phyloP scores from a whole-genome alignment of 208 protist species.

The Crithidia acanthocephali region DNA sequence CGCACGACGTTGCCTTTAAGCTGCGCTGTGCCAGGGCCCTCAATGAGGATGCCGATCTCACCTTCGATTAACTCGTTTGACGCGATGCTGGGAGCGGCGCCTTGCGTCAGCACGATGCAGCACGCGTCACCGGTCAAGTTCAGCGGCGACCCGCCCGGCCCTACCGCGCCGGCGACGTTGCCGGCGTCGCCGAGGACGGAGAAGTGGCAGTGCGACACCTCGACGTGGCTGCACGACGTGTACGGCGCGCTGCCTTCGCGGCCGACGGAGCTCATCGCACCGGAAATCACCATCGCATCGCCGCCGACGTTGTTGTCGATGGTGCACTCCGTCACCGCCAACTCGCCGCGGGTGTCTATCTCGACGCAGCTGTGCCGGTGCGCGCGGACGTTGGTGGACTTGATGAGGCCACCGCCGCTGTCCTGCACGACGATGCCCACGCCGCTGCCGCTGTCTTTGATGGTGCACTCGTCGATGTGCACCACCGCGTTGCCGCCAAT shows the following conservation, averaged over 20 bases:
- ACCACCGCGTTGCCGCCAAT: slow-evolving; percentile 56
- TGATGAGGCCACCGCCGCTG: slow-evolving; percentile 52
- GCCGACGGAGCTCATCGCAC: slow-evolving; percentile 35
- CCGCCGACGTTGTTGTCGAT: slow-evolving; percentile 65
- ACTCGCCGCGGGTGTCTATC: slow-evolving; percentile 78
- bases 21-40: slow-evolving; percentile 59
- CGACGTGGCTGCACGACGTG: slow-evolving; percentile 56
- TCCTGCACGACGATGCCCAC: slow-evolving; percentile 74
- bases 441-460: slow-evolving; percentile 74
- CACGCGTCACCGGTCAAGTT: slow-evolving; percentile 38
- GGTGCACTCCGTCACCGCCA: slow-evolving; percentile 59
- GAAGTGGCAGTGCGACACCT: slow-evolving; percentile 62
- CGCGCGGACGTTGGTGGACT: slow-evolving; percentile 56
- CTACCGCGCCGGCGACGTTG: not conserved
- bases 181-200: slow-evolving; percentile 40
- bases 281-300: slow-evolving; percentile 60
- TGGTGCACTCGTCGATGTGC: slow-evolving; percentile 63
- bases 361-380: slow-evolving; percentile 63
- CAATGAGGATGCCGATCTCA: slow-evolving; percentile 79
- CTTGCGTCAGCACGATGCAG: slow-evolving; percentile 73
- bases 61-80: slow-evolving; percentile 79
- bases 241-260: slow-evolving; percentile 23
- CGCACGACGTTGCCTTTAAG: slow-evolving; percentile 77
- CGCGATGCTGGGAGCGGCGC: slow-evolving; percentile 65
- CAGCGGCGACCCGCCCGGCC: not conserved